Conservation (phyloP, 345 rosid genomes). For the Passiflora organensis region DNA sequence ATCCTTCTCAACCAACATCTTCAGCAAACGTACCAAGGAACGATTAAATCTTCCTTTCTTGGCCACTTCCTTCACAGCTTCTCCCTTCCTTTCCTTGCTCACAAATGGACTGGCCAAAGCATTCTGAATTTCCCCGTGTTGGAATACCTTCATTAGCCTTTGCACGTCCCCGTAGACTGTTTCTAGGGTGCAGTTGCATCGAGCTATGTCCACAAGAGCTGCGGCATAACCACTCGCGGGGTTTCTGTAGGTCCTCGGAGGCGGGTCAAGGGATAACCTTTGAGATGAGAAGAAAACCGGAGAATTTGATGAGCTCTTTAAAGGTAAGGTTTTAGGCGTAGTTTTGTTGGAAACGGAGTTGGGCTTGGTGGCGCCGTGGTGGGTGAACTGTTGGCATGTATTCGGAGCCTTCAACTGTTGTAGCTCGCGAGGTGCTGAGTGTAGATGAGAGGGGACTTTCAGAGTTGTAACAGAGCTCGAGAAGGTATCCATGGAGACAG, state of each 20-base stretch:
- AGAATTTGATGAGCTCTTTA: conserved; percentile 10
- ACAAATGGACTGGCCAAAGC: conserved; percentile 31
- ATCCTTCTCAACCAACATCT: conserved; percentile 44
- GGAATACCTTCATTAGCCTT: conserved; percentile 31
- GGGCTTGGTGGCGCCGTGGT: conserved; percentile 30
- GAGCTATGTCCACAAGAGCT: conserved; percentile 60
- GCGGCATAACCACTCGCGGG: conserved; percentile 70
- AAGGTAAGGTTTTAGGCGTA: conserved; percentile 14
- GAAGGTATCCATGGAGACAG: conserved; percentile 51
- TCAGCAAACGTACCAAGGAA: conserved; percentile 44
- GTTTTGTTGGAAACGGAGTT: conserved; percentile 10
- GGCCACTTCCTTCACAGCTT: conserved; percentile 34
- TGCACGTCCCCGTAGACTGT: conserved; percentile 40
- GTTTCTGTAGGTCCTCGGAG: conserved; percentile 33
- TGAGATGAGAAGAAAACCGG: conserved; percentile 23
- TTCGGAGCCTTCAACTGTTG: conserved; percentile 24
- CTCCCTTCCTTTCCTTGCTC: conserved; percentile 36
- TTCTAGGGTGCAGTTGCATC: conserved; percentile 39
- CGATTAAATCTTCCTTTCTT: conserved; percentile 36
- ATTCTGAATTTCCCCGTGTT: conserved; percentile 16
- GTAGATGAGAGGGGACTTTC: conserved; percentile 23
- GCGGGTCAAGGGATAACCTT: conserved; percentile 9
- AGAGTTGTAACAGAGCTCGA: conserved; percentile 50
- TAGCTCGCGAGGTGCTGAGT: conserved; percentile 27
- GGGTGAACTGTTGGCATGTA: conserved; percentile 16